Percentiles rank a stretch among this genome's conserved stretches.
Evolutionary conservation across 257 asterid species (phyloP).

Genomic region (Thymus quinquecostatus): DNA sequence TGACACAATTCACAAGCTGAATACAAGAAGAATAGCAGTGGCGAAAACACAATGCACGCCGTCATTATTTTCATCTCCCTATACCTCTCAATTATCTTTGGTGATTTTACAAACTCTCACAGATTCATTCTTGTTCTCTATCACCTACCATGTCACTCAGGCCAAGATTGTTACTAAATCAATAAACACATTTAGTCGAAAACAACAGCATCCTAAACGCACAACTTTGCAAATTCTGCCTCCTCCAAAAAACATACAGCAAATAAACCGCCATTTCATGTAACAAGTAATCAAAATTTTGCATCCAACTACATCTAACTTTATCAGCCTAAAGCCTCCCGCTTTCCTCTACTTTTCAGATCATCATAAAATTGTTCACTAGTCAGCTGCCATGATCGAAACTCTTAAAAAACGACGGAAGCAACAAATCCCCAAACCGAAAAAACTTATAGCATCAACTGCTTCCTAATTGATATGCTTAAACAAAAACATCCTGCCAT

Average conservation of each 20-base stretch:
- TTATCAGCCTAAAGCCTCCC: conserved; percentile 17
- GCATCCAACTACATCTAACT: background rate
- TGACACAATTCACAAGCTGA: background rate
- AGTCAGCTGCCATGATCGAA: background rate
- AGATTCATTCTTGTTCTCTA: background rate
- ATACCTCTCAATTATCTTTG: background rate
- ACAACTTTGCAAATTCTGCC: conserved; percentile 10
- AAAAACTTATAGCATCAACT: conserved; percentile 5
- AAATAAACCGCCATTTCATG: background rate
- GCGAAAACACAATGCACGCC: background rate
- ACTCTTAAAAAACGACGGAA: conserved; percentile 3
- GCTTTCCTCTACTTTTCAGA: background rate
- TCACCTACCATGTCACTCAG: conserved; percentile 5
- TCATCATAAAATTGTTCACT: background rate
- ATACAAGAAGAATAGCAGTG: conserved; percentile 1
- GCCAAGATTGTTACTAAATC: conserved; percentile 23
- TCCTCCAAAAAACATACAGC: background rate
- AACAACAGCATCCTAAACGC: background rate
- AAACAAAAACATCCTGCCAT: conserved; percentile 3
- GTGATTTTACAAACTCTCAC: background rate
- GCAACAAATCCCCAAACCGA: conserved; percentile 9
- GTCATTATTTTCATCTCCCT: conserved; percentile 24
- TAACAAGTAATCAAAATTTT: conserved; percentile 9
- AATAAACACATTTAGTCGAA: background rate
- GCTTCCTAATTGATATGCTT: conserved; percentile 12